Percentiles rank a stretch among this genome's conserved stretches.
Conservation (phyloP, 148 eudicot species). For the Vaccinium vitisidaea region DNA sequence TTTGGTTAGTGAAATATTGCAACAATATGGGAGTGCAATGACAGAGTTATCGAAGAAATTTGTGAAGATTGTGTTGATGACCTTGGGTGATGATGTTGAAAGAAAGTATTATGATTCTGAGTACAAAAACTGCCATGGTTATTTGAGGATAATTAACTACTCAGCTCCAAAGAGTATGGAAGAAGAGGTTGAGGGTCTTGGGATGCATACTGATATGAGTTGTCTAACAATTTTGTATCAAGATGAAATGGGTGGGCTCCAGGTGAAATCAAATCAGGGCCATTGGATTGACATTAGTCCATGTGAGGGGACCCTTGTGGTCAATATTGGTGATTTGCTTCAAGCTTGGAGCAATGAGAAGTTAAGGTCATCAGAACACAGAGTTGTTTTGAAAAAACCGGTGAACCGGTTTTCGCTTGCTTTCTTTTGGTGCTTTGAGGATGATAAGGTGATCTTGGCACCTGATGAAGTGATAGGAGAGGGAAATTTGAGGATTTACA, state of each 20-base stretch:
- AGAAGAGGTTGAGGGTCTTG: conserved; percentile 74
- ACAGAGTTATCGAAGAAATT: conserved; percentile 54
- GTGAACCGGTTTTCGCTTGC: conserved; percentile 62
- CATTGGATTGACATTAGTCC: conserved; percentile 64
- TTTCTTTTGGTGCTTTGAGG: conserved; percentile 87
- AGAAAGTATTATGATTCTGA: conserved; percentile 48
- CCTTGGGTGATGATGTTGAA: conserved; percentile 54
- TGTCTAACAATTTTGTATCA: conserved; percentile 82
- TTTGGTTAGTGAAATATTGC: conserved; percentile 47
- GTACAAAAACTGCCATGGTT: conserved; percentile 67
- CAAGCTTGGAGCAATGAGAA: conserved; percentile 92
- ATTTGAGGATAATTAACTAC: conserved; percentile 76
- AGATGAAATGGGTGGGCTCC: conserved; percentile 80
- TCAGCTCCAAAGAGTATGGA: conserved; percentile 42
- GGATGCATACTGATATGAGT: conserved; percentile 87
- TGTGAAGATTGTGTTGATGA: conserved; percentile 47
- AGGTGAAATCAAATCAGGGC: conserved; percentile 65
- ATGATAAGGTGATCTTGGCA: conserved; percentile 65
- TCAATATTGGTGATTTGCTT: conserved; percentile 82
- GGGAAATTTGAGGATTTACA: conserved; percentile 45
- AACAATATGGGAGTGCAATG: conserved; percentile 74
- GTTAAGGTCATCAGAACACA: conserved; percentile 75
- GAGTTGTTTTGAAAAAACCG: conserved; percentile 59
- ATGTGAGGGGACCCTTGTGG: conserved; percentile 60
- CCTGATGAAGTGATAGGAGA: conserved; percentile 73